Percentiles rank a stretch among this genome's conserved stretches.
Evolutionary conservation across 208 protist genomes (phyloP).

Genomic region (Strigomonas oncopelti): DNA sequence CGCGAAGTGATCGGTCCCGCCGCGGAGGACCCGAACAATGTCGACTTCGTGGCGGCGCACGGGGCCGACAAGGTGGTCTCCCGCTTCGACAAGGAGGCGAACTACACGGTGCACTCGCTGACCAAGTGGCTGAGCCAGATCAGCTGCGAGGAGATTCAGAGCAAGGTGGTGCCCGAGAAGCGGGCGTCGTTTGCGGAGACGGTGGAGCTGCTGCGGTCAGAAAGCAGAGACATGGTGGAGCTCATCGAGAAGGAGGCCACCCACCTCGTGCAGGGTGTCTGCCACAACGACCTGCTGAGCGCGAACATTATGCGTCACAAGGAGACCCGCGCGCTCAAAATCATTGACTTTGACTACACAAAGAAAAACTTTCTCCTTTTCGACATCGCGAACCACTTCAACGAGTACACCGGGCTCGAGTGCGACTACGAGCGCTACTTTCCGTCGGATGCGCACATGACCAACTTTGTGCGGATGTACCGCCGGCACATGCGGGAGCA

Average conservation of each 20-base stretch:
- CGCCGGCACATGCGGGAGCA: slow-evolving; percentile 56
- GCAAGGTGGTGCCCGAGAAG: slow-evolving; percentile 53
- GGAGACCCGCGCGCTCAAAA: slow-evolving; percentile 40
- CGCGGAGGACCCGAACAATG: slow-evolving; percentile 17
- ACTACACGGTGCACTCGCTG: slow-evolving; percentile 73
- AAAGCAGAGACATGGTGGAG: slow-evolving; percentile 43
- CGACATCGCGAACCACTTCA: slow-evolving; percentile 91
- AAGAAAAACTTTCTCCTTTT: slow-evolving; percentile 83
- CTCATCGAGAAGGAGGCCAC: slow-evolving; percentile 22
- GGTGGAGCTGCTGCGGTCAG: slow-evolving; percentile 31
- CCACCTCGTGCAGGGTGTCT: slow-evolving; percentile 68
- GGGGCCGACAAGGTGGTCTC: slow-evolving; percentile 4
- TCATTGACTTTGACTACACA: slow-evolving; percentile 94
- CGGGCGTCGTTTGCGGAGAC: slow-evolving; percentile 37
- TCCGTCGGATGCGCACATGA: slow-evolving; percentile 70
- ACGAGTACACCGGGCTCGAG: slow-evolving; percentile 88
- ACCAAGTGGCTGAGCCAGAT: slow-evolving; percentile 68
- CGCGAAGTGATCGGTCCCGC: slow-evolving; percentile 39
- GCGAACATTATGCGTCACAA: slow-evolving; percentile 87
- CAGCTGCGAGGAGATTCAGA: slow-evolving; percentile 42
- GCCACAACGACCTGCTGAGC: slow-evolving; percentile 90
- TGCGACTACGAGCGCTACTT: slow-evolving; percentile 84
- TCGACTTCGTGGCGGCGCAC: slow-evolving; percentile 10
- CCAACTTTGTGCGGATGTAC: slow-evolving; percentile 70
- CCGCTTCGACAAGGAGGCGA: slow-evolving; percentile 70